A percentile compares a stretch with the other conserved stretches of the same genome.
Evolutionary conservation across 768 basidiomycete species (phyloP).

Genomic region (Agrocybe chaxingu): DNA sequence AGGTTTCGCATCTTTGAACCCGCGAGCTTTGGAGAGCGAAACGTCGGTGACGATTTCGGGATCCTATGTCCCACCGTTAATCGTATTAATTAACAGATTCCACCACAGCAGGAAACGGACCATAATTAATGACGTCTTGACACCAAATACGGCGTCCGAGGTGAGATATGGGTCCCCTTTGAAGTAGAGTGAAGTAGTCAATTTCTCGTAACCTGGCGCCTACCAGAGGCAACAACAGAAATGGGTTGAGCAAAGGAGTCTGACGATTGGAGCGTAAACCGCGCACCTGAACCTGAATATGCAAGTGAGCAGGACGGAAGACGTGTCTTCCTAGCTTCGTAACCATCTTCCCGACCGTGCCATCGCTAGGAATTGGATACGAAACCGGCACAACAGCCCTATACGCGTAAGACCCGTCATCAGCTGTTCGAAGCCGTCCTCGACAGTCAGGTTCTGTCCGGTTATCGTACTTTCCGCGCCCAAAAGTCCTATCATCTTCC

Average conservation of each 20-base stretch:
- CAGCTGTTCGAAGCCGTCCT: conserved; percentile 55
- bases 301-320: conserved; percentile 78
- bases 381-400: conserved; percentile 64
- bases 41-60: conserved; percentile 49
- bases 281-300: conserved; percentile 62
- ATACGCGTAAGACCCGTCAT: conserved; percentile 66
- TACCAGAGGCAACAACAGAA: conserved; percentile 27
- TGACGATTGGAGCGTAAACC: not conserved
- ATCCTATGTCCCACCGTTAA: conserved; percentile 3
- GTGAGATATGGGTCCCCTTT: conserved; percentile 62
- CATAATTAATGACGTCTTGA: conserved; percentile 73
- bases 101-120: conserved; percentile 36
- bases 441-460: conserved; percentile 68
- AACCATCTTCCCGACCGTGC: conserved; percentile 68
- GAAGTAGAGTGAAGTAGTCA: conserved; percentile 73
- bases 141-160: conserved; percentile 81
- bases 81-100: not conserved
- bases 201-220: conserved; percentile 70
- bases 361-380: conserved; percentile 79
- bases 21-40: conserved; percentile 50
- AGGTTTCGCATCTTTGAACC: conserved; percentile 39
- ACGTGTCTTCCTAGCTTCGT: conserved; percentile 60
- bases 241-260: not conserved
- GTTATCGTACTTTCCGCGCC: conserved; percentile 42
- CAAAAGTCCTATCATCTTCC: no score